Percentiles rank a stretch among this genome's conserved stretches.
These are phyloP conservation scores for Aureobasidium musti DNA, from an alignment of 2,329 filamentous ascomycete genomes.

Conservation along the genomic window DNA sequence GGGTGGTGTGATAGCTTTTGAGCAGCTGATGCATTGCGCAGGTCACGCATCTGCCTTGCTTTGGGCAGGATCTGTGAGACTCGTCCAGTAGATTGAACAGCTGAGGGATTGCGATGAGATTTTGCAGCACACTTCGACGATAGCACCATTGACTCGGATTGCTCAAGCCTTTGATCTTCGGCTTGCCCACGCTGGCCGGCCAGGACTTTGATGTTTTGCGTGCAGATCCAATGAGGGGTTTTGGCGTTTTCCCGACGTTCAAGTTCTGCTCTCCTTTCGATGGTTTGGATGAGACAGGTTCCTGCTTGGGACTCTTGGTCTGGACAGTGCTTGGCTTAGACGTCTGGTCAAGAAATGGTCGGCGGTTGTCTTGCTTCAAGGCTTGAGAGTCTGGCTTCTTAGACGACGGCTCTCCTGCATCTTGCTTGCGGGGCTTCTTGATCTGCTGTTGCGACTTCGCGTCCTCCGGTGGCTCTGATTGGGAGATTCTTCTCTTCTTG, in stretches of 20 bases:
- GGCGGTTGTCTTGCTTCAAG: neutral
- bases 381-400: neutral
- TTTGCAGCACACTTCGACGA: slow-evolving; percentile 33
- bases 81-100: slow-evolving; percentile 32
- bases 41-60: slow-evolving; percentile 29
- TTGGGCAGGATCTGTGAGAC: slow-evolving; percentile 24
- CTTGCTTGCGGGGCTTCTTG: slow-evolving; percentile 15
- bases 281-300: neutral
- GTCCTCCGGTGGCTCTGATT: slow-evolving; percentile 31
- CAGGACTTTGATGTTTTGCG: slow-evolving; percentile 23
- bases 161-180: slow-evolving; percentile 28
- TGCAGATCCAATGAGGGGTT: neutral
- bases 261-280: neutral
- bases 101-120: slow-evolving; percentile 31
- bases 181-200: slow-evolving; percentile 29
- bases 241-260: neutral
- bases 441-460: neutral
- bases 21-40: slow-evolving; percentile 29
- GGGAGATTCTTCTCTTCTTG: slow-evolving; percentile 30
- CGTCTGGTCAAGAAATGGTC: neutral
- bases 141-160: slow-evolving; percentile 34
- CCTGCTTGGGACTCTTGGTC: neutral
- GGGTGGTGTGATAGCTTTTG: slow-evolving; percentile 25
- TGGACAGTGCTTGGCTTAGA: neutral
- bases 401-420: neutral